These are phyloP conservation scores for Aspergillus sp. DNA, from an alignment of 2,329 filamentous ascomycete species.

Conservation along the genomic window DNA sequence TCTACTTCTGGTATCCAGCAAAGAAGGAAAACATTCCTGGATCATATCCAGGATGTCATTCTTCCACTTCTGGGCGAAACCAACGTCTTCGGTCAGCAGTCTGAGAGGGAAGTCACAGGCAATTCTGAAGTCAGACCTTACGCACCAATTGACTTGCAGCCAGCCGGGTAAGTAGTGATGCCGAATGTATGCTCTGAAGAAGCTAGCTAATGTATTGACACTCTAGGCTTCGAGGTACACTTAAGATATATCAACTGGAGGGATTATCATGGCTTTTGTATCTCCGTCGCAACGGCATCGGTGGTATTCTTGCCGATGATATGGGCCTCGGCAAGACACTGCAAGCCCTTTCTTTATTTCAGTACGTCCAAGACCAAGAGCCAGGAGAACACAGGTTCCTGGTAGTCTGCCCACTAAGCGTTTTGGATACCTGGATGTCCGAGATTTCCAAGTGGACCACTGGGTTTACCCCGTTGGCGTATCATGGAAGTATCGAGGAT, in stretches of 20 bases:
- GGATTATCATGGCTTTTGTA: conserved; percentile 52
- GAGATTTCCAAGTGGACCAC: conserved; percentile 50
- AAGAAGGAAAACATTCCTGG: background rate
- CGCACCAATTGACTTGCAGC: background rate
- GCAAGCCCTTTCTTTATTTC: conserved; percentile 42
- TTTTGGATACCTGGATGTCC: conserved; percentile 50
- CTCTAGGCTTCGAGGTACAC: conserved; percentile 42
- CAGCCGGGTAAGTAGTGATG: background rate
- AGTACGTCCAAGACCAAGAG: conserved; percentile 46
- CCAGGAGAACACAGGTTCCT: conserved; percentile 16
- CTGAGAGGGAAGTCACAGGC: background rate
- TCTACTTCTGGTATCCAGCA: background rate
- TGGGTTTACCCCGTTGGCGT: conserved; percentile 46
- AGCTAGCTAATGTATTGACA: background rate
- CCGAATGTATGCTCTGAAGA: background rate
- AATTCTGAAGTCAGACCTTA: background rate
- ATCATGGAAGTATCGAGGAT: conserved; percentile 48
- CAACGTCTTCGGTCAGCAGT: background rate
- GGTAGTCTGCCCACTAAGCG: conserved; percentile 53
- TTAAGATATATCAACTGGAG: conserved; percentile 54
- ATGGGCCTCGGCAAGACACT: conserved; percentile 36
- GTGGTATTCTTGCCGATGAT: conserved; percentile 29
- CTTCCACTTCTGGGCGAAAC: background rate
- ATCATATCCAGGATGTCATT: background rate
- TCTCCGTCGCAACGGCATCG: conserved; percentile 24